phyloP scores from a whole-genome alignment of 1,139 yeast genomes.

The Geotrichum macrosporum region DNA sequence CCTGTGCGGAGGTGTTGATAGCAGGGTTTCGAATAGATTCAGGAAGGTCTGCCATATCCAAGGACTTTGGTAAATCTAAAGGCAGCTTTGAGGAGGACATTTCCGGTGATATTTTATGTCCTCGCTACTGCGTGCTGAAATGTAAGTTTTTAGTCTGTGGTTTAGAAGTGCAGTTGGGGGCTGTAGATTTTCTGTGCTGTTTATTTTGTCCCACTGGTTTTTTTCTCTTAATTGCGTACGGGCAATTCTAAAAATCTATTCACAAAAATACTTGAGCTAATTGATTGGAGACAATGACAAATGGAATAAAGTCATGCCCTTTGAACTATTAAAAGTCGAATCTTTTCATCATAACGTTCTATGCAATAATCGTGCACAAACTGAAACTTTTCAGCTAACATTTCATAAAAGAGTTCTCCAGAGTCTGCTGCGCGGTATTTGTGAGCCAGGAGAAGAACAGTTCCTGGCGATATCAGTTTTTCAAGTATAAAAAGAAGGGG shows the following conservation, averaged over 20 bases:
- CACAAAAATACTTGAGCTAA: too few relatives aligned
- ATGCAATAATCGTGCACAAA: slow-evolving; percentile 15
- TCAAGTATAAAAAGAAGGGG: slow-evolving; percentile 27
- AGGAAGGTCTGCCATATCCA: slow-evolving; percentile 11
- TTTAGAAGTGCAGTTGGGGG: neutral
- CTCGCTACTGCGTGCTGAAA: neutral
- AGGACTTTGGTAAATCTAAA: slow-evolving; percentile 8
- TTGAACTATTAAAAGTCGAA: slow-evolving; percentile 9
- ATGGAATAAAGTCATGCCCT: neutral
- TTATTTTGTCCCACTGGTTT: too few relatives aligned
- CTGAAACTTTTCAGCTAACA: slow-evolving; percentile 16
- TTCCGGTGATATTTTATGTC: neutral
- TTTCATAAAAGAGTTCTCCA: slow-evolving; percentile 29
- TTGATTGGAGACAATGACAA: neutral
- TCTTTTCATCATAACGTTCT: slow-evolving; percentile 13
- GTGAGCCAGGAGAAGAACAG: slow-evolving; percentile 31
- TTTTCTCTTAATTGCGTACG: too few relatives aligned
- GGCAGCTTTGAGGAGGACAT: slow-evolving; percentile 17
- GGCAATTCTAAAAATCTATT: too few relatives aligned
- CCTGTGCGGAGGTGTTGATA: neutral
- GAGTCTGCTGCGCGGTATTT: slow-evolving; percentile 29
- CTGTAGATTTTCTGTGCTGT: neutral
- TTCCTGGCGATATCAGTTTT: slow-evolving; percentile 19
- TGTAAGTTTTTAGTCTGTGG: neutral
- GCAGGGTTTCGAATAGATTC: slow-evolving; percentile 8